phyloP scores from a whole-genome alignment of 2,329 filamentous ascomycete genomes.

The Cryoendolithus antarcticus region DNA sequence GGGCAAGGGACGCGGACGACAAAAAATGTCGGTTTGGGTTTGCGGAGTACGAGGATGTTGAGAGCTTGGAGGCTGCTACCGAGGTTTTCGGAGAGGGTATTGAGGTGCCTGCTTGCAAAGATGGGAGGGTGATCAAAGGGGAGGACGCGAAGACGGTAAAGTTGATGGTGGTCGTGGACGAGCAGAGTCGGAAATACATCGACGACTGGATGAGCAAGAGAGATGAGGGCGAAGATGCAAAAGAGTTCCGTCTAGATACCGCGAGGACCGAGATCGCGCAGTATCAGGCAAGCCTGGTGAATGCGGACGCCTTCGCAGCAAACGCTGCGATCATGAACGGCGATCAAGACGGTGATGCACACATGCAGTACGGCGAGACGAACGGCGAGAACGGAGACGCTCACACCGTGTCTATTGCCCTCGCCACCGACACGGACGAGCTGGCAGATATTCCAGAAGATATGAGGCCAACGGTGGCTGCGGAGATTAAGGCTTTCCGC shows the following conservation, averaged over 20 bases:
- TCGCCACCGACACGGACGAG: constrained; percentile 70
- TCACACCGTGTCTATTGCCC: constrained; percentile 60
- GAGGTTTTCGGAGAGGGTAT: constrained; percentile 76
- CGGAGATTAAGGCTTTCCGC: constrained; percentile 87
- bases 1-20: constrained; percentile 62
- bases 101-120: constrained; percentile 62
- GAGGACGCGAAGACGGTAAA: constrained; percentile 23
- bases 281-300: constrained; percentile 59
- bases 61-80: constrained; percentile 73
- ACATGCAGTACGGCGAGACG: constrained; percentile 35
- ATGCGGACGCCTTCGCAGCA: constrained; percentile 38
- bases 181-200: constrained; percentile 72
- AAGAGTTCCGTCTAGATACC: constrained; percentile 56
- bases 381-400: constrained; percentile 63
- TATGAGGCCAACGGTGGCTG: constrained; percentile 88
- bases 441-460: constrained; percentile 89
- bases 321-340: constrained; percentile 18
- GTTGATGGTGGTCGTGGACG: constrained; percentile 55
- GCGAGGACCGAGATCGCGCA: constrained; percentile 56
- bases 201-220: constrained; percentile 62
- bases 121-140: constrained; percentile 27
- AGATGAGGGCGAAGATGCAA: constrained; percentile 45
- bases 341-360: constrained; percentile 23
- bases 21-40: constrained; percentile 86
- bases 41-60: constrained; percentile 84